Evolutionary conservation across 345 rosid species (phyloP), one percentile per base, ranked within the genome.

Genomic region (Syzygium grande): DNA sequence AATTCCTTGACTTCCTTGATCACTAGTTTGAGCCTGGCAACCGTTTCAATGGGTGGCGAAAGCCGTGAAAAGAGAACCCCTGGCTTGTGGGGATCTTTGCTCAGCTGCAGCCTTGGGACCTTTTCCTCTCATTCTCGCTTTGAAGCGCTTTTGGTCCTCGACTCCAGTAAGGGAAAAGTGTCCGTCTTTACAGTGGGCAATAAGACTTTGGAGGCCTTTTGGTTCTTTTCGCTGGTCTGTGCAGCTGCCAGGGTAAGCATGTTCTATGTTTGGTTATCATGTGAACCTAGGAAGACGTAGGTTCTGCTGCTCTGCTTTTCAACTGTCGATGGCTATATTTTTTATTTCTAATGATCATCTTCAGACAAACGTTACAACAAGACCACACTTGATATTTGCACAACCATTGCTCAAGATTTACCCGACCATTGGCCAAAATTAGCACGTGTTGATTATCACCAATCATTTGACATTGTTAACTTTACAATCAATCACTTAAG

Each of bases 61-160:
- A 34, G 97, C 96, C 6, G 97, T 95, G 23, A 96, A 95, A 0
- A 97, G 98, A 93, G 89, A 96, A 96, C 61, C 95, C 96, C 0
- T 95, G 91, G 52, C 95, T 92, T 4, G 95, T 93, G 5, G 93
- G 95, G 5, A 93, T 93, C 89, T 93, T 93, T 95, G 59, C 96
- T 95, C 90, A 94, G 51, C 87, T 95, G 97, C 11, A 93, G 96
- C 89, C 98, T 91, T 68, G 95, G 54, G 58, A 89, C 90, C 89
- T 91, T 43, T 43, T 96, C 89, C 95, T 85, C 73, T 94, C 93
- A 2, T 86, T 86, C 22, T 86, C 92, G 89, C 78, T 86, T 86
- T 15, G 85, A 78, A 59, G 22, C 84, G 88, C 93, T 92, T 80
- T 91, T 92, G 51, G 90, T 79, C 90, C 89, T 95, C 94, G 94